Percentiles rank a stretch among this genome's conserved stretches.
These are phyloP conservation scores for Naegleria gruberi DNA, from an alignment of 208 protist species.

Conservation along the genomic window DNA sequence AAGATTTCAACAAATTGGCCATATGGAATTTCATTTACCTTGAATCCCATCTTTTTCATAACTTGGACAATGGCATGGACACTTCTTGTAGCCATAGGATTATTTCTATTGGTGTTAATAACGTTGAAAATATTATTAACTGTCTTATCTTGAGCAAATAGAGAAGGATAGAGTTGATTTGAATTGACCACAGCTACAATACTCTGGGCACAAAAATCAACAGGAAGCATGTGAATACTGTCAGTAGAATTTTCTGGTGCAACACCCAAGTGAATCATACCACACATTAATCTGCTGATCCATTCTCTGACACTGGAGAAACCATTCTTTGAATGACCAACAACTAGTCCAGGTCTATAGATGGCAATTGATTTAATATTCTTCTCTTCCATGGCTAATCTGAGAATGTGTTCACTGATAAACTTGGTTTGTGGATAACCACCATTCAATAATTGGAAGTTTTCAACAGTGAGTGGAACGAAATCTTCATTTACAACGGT, in stretches of 20 bases:
- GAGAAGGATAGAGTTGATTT: background rate
- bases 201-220: background rate
- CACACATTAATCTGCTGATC: background rate
- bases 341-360: background rate
- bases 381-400: background rate
- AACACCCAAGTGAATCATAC: background rate
- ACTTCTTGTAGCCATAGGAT: background rate
- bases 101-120: background rate
- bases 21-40: background rate
- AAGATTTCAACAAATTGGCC: background rate
- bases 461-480: background rate
- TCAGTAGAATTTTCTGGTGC: background rate
- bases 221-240: background rate
- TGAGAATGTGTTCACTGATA: background rate
- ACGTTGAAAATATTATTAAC: background rate
- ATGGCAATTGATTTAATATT: background rate
- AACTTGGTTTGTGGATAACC: background rate
- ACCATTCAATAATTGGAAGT: too few species aligned
- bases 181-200: background rate
- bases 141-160: background rate
- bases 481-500: background rate
- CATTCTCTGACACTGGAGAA: background rate
- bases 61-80: background rate
- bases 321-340: background rate
- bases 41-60: background rate